Base-by-base conservation (phyloP, 2,329 filamentous ascomycete species). In the Ophiostoma montium region DNA sequence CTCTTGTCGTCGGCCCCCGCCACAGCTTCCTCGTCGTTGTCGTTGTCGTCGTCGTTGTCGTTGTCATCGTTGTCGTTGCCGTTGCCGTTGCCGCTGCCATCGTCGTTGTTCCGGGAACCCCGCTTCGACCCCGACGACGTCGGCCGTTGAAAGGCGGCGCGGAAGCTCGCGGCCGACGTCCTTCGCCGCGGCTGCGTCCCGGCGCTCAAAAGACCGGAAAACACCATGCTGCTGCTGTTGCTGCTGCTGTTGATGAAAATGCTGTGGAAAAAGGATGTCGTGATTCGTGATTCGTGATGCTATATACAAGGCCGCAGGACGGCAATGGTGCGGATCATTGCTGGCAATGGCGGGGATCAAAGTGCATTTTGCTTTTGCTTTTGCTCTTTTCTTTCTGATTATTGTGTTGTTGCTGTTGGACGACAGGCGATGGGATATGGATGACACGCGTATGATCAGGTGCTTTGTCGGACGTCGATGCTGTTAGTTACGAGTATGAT, bases 111-210 rank as follows among this genome's bases (percentile, higher is more conserved):
- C 30, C 18, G 39, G 12, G 6, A 27, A 9, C 38, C 44, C 36
- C 2, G 33, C 6, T n/a, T 5, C 33, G 39, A 18, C 16, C 50
- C 46, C 8, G 50, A 39, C 27, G 46, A 46, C 13, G 49, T 57
- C n/a, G 56, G 56, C 10, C 57, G 54, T 6, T 59, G 49, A 16
- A 47, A 52, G 55, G 52, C 51, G 50, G 39, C 43, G 15, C 50
- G 46, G 8, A 48, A 48, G 12, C 51, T 51, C 23, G 48, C 55
- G 56, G 68, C 67, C 61, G 59, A 61, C 55, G 68, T 64, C 52
- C 35, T 38, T 13, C 48, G 51, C 23, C 46, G 51, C 27, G 32
- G 46, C 48, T 5, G 30, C 32, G 44, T 50, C 18, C 35, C 19
- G 35, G 35, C 9, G 8, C 51, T 41, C 13, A 53, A 18, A 10